Evolutionary conservation across 2,329 filamentous ascomycete genomes (phyloP).

Genomic region (Botrytis deweyae): DNA sequence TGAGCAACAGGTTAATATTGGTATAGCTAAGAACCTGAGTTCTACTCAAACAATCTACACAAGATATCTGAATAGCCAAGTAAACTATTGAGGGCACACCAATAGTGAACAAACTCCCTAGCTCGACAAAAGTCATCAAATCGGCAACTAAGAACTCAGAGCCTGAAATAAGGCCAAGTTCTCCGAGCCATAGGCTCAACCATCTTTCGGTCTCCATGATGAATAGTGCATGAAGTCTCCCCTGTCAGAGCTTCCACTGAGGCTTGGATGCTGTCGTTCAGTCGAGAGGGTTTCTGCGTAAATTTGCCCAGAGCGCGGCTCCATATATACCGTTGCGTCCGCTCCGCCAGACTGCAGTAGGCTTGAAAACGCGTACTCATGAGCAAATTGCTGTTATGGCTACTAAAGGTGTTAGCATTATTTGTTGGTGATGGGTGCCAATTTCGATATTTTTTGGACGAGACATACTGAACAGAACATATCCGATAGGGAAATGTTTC

Average conservation of each 20-base stretch:
- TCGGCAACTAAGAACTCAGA: background rate
- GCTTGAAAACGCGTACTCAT: background rate
- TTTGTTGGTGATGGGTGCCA: no score
- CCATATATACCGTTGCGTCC: background rate
- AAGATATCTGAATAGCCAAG: background rate
- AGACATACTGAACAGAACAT: background rate
- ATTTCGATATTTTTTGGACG: background rate
- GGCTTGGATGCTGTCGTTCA: background rate
- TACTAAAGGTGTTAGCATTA: background rate
- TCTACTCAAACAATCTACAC: background rate
- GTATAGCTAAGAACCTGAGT: background rate
- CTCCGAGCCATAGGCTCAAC: rapidly evolving
- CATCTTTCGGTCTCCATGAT: background rate
- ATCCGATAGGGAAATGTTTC: background rate
- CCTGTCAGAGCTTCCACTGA: background rate
- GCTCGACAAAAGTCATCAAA: background rate
- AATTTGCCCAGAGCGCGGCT: background rate
- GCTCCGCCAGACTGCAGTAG: background rate
- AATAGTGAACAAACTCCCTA: background rate
- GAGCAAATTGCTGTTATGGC: background rate
- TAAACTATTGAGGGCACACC: background rate
- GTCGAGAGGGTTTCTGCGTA: background rate
- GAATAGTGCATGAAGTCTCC: background rate
- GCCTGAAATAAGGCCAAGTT: background rate
- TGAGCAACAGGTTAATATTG: background rate